phyloP scores from a whole-genome alignment of 768 basidiomycete species.

The Mycena polygramma region DNA sequence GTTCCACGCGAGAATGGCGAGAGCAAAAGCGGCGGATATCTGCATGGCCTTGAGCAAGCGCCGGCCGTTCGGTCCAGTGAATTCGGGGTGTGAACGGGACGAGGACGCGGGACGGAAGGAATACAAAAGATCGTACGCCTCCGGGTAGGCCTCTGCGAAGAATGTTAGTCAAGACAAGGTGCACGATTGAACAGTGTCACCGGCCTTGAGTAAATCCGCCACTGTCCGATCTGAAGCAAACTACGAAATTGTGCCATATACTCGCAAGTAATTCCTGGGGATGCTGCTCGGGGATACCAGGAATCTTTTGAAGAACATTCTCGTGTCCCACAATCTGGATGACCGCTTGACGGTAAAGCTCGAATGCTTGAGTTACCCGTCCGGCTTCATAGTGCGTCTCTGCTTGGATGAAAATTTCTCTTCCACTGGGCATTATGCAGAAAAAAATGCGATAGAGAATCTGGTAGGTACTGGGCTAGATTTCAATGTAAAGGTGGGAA shows the following conservation, averaged over 20 bases:
- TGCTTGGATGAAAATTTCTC: not conserved
- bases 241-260: conserved; percentile 47
- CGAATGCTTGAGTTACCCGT: conserved; percentile 38
- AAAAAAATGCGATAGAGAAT: not conserved
- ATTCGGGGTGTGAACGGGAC: conserved; percentile 36
- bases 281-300: conserved; percentile 12
- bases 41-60: conserved; percentile 50
- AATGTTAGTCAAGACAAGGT: conserved; percentile 3
- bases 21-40: conserved; percentile 44
- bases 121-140: conserved; percentile 47
- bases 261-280: conserved; percentile 43
- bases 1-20: conserved; percentile 50
- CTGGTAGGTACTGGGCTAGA: not conserved
- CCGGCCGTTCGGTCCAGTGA: conserved; percentile 40
- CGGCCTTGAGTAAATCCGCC: conserved; percentile 24
- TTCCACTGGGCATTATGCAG: not conserved
- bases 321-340: conserved; percentile 47
- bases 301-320: conserved; percentile 39
- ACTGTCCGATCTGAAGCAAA: conserved; percentile 38
- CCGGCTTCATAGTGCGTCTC: conserved; percentile 5
- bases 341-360: conserved; percentile 44
- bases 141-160: conserved; percentile 41
- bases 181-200: conserved; percentile 17
- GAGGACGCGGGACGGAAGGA: conserved; percentile 43
- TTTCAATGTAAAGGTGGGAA: not conserved